Conservation (phyloP, 352 stramenopile species). For the Pythium utonaiense region DNA sequence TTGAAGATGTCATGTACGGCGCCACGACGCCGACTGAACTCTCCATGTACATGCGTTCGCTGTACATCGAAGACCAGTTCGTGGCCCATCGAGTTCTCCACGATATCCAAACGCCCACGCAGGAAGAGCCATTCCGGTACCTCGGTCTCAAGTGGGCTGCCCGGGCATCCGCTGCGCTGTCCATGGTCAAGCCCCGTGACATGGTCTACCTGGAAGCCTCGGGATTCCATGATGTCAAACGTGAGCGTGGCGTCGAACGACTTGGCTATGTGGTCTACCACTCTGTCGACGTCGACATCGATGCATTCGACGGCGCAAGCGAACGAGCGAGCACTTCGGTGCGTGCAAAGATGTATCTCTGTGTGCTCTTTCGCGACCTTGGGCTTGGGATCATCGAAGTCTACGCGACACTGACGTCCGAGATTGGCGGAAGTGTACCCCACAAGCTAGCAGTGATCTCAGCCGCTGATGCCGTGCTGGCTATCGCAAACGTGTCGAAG, state of each 20-base stretch:
- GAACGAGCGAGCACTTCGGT: conserved; percentile 21
- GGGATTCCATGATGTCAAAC: neutral
- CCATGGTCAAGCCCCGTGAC: neutral
- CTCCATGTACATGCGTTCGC: neutral
- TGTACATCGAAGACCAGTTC: neutral
- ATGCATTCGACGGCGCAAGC: neutral
- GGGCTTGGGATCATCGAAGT: conserved; percentile 31
- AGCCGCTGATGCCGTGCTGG: conserved; percentile 1
- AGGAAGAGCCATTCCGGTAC: neutral
- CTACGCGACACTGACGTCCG: conserved; percentile 21
- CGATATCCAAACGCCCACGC: neutral
- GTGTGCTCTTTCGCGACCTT: conserved; percentile 39
- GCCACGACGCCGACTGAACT: neutral
- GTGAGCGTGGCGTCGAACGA: neutral
- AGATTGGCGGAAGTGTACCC: conserved; percentile 8
- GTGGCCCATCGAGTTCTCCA: neutral
- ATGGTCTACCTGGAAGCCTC: neutral
- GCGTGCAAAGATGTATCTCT: conserved; percentile 46
- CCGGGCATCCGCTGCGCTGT: neutral
- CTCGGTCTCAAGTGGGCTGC: neutral
- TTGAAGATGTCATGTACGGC: neutral
- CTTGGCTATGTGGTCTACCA: conserved; percentile 10
- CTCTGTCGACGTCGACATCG: conserved; percentile 13
- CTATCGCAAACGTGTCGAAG: neutral
- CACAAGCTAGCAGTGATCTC: conserved; percentile 4